Evolutionary conservation across 129 eudicot species (phyloP).

Genomic region (Cynara cardunculus): DNA sequence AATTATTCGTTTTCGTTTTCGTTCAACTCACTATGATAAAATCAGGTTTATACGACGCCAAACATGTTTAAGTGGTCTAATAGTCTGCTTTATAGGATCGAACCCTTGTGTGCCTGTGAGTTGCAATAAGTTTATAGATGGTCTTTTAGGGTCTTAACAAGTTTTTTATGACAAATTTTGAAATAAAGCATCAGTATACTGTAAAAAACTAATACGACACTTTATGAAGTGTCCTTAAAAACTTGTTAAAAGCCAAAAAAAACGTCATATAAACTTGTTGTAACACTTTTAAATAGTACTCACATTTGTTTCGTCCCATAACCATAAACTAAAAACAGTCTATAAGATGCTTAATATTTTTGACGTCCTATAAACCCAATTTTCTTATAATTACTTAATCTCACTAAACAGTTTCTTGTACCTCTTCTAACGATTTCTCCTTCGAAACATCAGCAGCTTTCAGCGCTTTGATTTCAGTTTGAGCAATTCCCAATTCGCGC

Average conservation of each 20-base stretch:
- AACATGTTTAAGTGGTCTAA: not conserved
- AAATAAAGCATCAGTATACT: not conserved
- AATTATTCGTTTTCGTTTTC: not conserved
- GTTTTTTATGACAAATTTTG: not conserved
- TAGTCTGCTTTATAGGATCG: not conserved
- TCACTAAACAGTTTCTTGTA: conserved; percentile 6
- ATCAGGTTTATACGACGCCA: not conserved
- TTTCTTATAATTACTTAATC: not conserved
- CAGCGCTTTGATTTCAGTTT: conserved; percentile 71
- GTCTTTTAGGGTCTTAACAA: not conserved
- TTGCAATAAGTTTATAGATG: not conserved
- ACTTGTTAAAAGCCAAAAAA: not conserved
- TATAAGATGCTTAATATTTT: too few species aligned
- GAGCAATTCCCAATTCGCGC: conserved; percentile 54
- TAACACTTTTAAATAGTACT: not conserved
- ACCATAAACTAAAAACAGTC: not conserved
- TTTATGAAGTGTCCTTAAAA: not conserved
- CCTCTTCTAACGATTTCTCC: conserved; percentile 88
- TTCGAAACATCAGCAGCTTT: conserved; percentile 65
- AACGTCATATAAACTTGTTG: not conserved
- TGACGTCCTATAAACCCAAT: not conserved
- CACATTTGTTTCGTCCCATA: not conserved
- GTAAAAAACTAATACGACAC: not conserved
- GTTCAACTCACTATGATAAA: not conserved
- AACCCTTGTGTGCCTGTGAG: not conserved